Base-by-base conservation (phyloP, 768 basidiomycete genomes). In the Macrolepiota fuliginosa region DNA sequence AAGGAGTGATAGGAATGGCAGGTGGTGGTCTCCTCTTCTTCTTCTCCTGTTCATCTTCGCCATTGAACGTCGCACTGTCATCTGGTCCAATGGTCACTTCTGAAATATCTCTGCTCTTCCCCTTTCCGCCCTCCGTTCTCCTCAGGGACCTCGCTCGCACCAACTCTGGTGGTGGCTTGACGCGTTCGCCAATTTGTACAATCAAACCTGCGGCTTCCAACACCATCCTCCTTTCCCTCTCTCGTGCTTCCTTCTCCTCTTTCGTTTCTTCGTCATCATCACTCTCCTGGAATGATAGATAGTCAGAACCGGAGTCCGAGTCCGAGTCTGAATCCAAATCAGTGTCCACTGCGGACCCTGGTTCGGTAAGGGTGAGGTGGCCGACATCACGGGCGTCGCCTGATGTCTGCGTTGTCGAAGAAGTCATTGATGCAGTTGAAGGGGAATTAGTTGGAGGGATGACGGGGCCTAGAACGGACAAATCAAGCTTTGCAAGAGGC, bases 141-240 rank as follows among this genome's bases (percentile, higher is more conserved):
- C 63, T 62, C 55, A 64, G 52, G 24, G 75, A 70, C 35, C 67
- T 69, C 24, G 70, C 63, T 12, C 79, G 72, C 5, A 71, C 68
- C 9, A 74, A 78, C 6, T 72, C 74, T 17, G 78, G 80, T 2
- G 81, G 86, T 1, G 80, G 85, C 2, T 54, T 58, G 7, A 82
- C 78, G 46, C 79, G 79, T 15, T 81, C 79, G 61, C 87, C 84
- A 39, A 82, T 74, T 64, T 88, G 86, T 50, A 96, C 81, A 59
- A 93, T 86, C 25, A 97, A 76, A 2, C 96, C 96, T 0, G 94
- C 94, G 0, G 92, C 91, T 69, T 92, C 87, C n/a, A 98, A 77
- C 6, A 97, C 92, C 19, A 89, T 82, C 65, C 86, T 86, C 22
- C 92, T 80, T 69, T 96, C 94, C 17, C 82, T 74, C 60, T 88